Percentiles rank a stretch among this genome's conserved stretches.
Conservation (phyloP, 139 green algal genomes). For the Coccomyxa sp. region DNA sequence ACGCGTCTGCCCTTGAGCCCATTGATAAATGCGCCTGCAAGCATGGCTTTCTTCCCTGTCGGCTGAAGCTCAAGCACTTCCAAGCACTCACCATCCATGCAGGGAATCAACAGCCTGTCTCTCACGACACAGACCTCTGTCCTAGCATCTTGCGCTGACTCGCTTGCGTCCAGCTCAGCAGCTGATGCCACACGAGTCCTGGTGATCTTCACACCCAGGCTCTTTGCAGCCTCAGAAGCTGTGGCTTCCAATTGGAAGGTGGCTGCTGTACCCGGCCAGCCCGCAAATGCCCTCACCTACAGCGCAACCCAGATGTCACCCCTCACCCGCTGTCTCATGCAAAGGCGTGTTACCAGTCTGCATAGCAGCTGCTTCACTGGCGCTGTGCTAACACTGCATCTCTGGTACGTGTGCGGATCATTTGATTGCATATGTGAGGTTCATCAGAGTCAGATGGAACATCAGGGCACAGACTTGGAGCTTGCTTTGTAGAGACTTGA, state of each 20-base stretch:
- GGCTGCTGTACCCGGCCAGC: constrained; percentile 67
- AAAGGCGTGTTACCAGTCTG: neutral
- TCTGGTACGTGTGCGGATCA: neutral
- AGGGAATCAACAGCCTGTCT: constrained; percentile 33
- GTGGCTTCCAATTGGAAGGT: constrained; percentile 1
- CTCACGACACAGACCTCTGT: neutral
- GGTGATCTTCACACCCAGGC: constrained; percentile 38
- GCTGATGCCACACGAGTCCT: constrained; percentile 18
- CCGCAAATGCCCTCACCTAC: constrained; percentile 61
- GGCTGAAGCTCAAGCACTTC: constrained; percentile 69
- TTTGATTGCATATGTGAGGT: neutral
- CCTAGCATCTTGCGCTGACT: neutral
- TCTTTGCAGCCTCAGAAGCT: neutral
- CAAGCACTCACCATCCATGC: constrained; percentile 29
- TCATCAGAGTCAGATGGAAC: neutral
- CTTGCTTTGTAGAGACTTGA: neutral
- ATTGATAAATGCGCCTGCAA: constrained; percentile 62
- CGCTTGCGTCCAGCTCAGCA: neutral
- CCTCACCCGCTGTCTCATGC: neutral
- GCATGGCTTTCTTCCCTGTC: constrained; percentile 71
- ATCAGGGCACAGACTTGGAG: no score
- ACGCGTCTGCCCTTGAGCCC: constrained; percentile 45
- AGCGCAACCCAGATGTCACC: neutral
- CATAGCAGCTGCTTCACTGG: no score
- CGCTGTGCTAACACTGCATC: neutral